Base-by-base conservation (phyloP, 2,329 filamentous ascomycete species). In the Neoascochyta sp. region DNA sequence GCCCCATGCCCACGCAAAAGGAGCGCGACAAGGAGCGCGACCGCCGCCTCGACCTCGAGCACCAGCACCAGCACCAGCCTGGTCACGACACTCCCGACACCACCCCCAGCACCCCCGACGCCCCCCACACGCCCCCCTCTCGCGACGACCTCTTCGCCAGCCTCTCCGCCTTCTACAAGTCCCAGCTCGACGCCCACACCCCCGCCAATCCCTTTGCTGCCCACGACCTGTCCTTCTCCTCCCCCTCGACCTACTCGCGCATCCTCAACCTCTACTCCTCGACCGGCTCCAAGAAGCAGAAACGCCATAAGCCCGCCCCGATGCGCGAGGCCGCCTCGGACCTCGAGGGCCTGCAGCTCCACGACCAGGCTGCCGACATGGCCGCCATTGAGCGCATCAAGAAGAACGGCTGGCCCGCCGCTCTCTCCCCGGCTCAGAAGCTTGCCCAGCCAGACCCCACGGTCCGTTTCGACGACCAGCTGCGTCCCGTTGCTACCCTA, bases 261-360 rank as follows among this genome's bases (percentile, higher is more conserved):
- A 92, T 96, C 52, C 93, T 95, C 86, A 89, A 80, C 41, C 70
- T 95, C 15, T 95, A 95, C 64, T 86, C 85, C 0, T 71, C 41
- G 4, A 45, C 47, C 2, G 46, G 45, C 9, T 46, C 74, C 78
- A 32, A 77, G 71, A 42, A 75, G 70, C 30, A 70, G 76, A 45
- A 72, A 73, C 32, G 74, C 71, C 50, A 81, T 9, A 86, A 83
- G 44, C 72, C 79, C 0, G 75, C 78, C 13, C 71, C 81, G 2
- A 92, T 95, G 82, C 80, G 88, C 15, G 90, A 95, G 66, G 86
- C 88, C 3, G 68, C 78, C 4, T 74, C 73, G 4, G 63, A 74
- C 1, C 68, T 76, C 10, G 89, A 95, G 60, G 90, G 90, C 1
- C 71, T 93, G 11, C 74, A 77, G 30, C 46, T 81, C 2, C 70